A percentile compares a stretch with the other conserved stretches of the same genome.
phyloP scores from a whole-genome alignment of 2,329 filamentous ascomycete species.

The Fusarium sublunatum region DNA sequence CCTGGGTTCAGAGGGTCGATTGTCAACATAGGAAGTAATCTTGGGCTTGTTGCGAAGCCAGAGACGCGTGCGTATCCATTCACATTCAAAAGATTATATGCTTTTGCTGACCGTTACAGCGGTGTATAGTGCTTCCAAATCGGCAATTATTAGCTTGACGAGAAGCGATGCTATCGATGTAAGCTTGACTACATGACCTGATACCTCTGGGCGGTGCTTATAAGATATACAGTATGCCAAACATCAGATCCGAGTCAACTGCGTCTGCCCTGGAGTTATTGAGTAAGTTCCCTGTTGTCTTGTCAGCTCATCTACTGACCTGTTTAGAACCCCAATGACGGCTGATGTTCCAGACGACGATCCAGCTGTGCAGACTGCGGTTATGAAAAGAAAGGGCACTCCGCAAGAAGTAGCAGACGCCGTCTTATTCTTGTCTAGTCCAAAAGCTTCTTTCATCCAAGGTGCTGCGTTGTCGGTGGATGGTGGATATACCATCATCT shows the following conservation, averaged over 20 bases:
- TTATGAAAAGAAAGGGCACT: conserved; percentile 55
- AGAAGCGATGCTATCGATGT: conserved; percentile 60
- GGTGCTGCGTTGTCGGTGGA: conserved; percentile 58
- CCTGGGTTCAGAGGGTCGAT: conserved; percentile 53
- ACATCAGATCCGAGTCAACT: conserved; percentile 59
- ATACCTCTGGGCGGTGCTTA: not conserved
- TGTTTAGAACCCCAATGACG: conserved; percentile 56
- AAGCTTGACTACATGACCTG: conserved; percentile 11
- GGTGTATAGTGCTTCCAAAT: conserved; percentile 59
- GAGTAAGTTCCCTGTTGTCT: conserved; percentile 43
- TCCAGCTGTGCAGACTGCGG: conserved; percentile 49
- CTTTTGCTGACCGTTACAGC: conserved; percentile 29
- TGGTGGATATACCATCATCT: conserved; percentile 57
- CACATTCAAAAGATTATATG: fast-evolving
- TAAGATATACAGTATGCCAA: conserved; percentile 53
- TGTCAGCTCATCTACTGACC: not conserved
- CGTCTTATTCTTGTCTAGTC: conserved; percentile 57
- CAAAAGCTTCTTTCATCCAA: conserved; percentile 59
- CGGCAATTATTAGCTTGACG: conserved; percentile 57
- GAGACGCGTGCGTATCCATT: conserved; percentile 52
- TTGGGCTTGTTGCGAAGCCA: conserved; percentile 56
- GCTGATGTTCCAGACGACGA: conserved; percentile 52
- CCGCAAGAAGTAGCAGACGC: conserved; percentile 60
- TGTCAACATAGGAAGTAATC: conserved; percentile 58
- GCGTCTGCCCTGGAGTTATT: conserved; percentile 60